These are phyloP conservation scores for Fusarium sp. DNA, from an alignment of 2,329 filamentous ascomycete genomes.

Conservation along the genomic window DNA sequence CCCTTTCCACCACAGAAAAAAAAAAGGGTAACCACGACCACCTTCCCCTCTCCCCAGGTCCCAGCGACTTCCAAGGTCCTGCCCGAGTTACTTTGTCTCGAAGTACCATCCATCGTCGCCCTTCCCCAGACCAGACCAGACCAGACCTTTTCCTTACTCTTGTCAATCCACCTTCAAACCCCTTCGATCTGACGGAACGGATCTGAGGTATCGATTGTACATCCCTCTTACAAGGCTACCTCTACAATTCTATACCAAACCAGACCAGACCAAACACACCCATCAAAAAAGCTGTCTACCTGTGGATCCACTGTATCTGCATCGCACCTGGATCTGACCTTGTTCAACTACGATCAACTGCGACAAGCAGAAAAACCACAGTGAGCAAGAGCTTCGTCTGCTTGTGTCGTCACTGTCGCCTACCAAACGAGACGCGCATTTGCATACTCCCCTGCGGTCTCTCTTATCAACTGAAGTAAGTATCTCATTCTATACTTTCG, in stretches of 20 bases:
- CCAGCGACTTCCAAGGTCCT: slow-evolving; percentile 49
- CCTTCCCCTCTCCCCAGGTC: slow-evolving; percentile 47
- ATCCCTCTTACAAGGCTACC: slow-evolving; percentile 29
- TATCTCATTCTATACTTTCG: slow-evolving; percentile 16
- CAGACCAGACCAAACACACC: slow-evolving; percentile 28
- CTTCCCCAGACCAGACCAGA: slow-evolving; percentile 37
- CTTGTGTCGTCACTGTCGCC: slow-evolving; percentile 39
- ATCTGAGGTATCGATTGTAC: slow-evolving; percentile 39
- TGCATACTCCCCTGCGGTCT: slow-evolving; percentile 27
- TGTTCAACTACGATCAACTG: slow-evolving; percentile 25
- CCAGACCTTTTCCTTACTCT: slow-evolving; percentile 16
- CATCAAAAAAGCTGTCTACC: slow-evolving; percentile 13
- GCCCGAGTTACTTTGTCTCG: slow-evolving; percentile 55
- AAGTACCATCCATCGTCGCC: slow-evolving; percentile 53
- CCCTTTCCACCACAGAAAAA: slow-evolving; percentile 50
- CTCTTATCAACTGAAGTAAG: slow-evolving; percentile 27
- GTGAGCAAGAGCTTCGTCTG: slow-evolving; percentile 18
- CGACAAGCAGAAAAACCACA: slow-evolving; percentile 13
- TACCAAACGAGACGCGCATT: slow-evolving; percentile 32
- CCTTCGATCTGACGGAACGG: slow-evolving; percentile 33
- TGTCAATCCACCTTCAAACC: slow-evolving; percentile 37
- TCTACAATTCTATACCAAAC: slow-evolving; percentile 1
- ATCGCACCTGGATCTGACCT: slow-evolving; percentile 1
- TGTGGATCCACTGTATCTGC: slow-evolving; percentile 43
- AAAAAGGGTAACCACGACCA: slow-evolving; percentile 51